These are phyloP conservation scores for Oryza brachyantha DNA, from an alignment of 176 grass and related monocot species.

Conservation along the genomic window DNA sequence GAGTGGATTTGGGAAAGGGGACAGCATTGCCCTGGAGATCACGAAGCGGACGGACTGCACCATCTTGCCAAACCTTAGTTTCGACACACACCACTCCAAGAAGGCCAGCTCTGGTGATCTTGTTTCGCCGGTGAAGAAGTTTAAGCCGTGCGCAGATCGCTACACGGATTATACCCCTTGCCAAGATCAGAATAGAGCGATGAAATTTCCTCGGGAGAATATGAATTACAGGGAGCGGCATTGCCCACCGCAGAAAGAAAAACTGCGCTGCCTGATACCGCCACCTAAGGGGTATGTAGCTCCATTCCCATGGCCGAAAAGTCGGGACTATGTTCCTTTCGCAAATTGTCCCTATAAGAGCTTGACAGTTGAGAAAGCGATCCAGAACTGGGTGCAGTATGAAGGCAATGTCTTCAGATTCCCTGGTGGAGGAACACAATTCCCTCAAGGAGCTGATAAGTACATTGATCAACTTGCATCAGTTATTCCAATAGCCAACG, in stretches of 20 bases:
- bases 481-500: constrained; percentile 75
- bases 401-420: constrained; percentile 93
- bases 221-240: constrained; percentile 96
- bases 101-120: constrained; percentile 22
- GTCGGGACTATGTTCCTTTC: constrained; percentile 82
- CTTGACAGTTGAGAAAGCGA: constrained; percentile 93
- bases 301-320: constrained; percentile 92
- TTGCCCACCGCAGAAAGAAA: constrained; percentile 77
- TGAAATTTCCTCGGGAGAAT: constrained; percentile 84
- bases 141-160: constrained; percentile 59
- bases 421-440: constrained; percentile 89
- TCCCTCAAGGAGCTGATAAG: constrained; percentile 90
- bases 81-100: constrained; percentile 58
- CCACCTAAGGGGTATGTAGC: constrained; percentile 80
- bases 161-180: constrained; percentile 82
- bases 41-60: constrained; percentile 87
- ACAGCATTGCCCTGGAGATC: constrained; percentile 86
- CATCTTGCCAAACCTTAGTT: constrained; percentile 71
- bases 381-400: constrained; percentile 95
- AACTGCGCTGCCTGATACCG: constrained; percentile 72
- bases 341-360: constrained; percentile 95
- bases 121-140: constrained; percentile 46
- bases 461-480: constrained; percentile 91
- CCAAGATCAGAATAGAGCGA: constrained; percentile 82
- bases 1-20: constrained; percentile 90